Percentiles rank a stretch among this genome's conserved stretches.
These are phyloP conservation scores for Aspergillus ochraceoroseus DNA, from an alignment of 2,329 filamentous ascomycete genomes.

Conservation along the genomic window DNA sequence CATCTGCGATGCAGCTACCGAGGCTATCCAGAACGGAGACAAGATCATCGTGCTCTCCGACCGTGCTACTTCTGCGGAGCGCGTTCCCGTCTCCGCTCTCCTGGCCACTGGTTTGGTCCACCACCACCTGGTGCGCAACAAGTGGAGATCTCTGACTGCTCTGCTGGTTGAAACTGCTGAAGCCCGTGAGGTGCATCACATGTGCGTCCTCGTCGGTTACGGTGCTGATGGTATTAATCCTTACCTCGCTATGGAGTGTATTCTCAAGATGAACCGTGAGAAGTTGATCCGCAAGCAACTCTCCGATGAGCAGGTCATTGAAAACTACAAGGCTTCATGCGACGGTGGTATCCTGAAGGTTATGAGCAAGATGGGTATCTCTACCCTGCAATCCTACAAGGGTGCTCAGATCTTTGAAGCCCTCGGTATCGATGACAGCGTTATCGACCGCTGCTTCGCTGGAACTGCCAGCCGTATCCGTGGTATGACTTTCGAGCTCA, in stretches of 20 bases:
- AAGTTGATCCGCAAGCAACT: conserved; percentile 88
- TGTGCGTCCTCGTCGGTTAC: conserved; percentile 96
- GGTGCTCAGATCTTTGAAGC: conserved; percentile 97
- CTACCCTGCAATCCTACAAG: conserved; percentile 92
- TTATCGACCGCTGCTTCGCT: conserved; percentile 91
- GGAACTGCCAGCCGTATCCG: conserved; percentile 92
- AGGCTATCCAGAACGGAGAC: conserved; percentile 76
- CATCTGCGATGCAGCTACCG: conserved; percentile 79
- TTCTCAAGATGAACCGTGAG: conserved; percentile 92
- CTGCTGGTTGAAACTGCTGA: conserved; percentile 88
- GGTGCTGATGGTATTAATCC: conserved; percentile 92
- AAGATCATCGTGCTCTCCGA: conserved; percentile 87
- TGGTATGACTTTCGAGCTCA: conserved; percentile 87
- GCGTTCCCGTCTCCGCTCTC: conserved; percentile 78
- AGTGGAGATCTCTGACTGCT: conserved; percentile 85
- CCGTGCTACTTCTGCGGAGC: conserved; percentile 73
- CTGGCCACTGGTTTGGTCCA: conserved; percentile 90
- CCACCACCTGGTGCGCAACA: conserved; percentile 90
- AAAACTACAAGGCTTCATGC: conserved; percentile 95
- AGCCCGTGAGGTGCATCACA: conserved; percentile 94
- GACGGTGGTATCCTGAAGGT: conserved; percentile 96
- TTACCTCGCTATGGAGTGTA: conserved; percentile 92
- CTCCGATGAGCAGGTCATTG: conserved; percentile 72
- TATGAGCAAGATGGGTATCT: conserved; percentile 99
- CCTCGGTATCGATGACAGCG: conserved; percentile 83